Conservation (phyloP, 352 stramenopile genomes). For the Phytophthora aleatoria region DNA sequence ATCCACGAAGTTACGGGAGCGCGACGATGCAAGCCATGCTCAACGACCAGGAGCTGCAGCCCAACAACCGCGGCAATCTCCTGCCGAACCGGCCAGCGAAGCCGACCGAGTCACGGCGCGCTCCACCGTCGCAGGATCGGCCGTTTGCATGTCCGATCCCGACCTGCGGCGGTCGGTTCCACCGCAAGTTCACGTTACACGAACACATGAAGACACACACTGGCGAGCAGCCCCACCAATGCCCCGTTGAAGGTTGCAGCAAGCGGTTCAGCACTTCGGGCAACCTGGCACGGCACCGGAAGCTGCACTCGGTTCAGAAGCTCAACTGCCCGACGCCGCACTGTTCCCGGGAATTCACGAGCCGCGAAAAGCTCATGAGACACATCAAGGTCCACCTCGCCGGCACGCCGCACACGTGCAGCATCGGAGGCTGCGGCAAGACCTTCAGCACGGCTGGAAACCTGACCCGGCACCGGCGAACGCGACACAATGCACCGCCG, state of each 20-base stretch:
- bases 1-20: constrained; percentile 28
- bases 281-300: constrained; percentile 73
- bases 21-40: constrained; percentile 30
- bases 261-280: constrained; percentile 78
- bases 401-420: constrained; percentile 58
- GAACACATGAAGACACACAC: constrained; percentile 85
- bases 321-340: constrained; percentile 48
- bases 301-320: constrained; percentile 59
- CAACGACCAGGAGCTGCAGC: constrained; percentile 16
- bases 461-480: constrained; percentile 60
- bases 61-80: constrained; percentile 16
- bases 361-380: constrained; percentile 51
- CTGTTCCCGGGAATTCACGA: constrained; percentile 57
- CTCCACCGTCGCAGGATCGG: constrained; percentile 39
- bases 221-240: constrained; percentile 70
- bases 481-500: constrained; percentile 41
- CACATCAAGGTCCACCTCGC: constrained; percentile 59
- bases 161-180: constrained; percentile 58
- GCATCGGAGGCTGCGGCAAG: constrained; percentile 48
- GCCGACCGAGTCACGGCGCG: constrained; percentile 21
- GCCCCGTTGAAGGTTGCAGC: constrained; percentile 52
- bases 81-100: constrained; percentile 7
- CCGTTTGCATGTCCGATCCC: constrained; percentile 55
- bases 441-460: constrained; percentile 67
- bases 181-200: constrained; percentile 74